Conservation (phyloP, 768 basidiomycete genomes). For the Suillus alpinus region DNA sequence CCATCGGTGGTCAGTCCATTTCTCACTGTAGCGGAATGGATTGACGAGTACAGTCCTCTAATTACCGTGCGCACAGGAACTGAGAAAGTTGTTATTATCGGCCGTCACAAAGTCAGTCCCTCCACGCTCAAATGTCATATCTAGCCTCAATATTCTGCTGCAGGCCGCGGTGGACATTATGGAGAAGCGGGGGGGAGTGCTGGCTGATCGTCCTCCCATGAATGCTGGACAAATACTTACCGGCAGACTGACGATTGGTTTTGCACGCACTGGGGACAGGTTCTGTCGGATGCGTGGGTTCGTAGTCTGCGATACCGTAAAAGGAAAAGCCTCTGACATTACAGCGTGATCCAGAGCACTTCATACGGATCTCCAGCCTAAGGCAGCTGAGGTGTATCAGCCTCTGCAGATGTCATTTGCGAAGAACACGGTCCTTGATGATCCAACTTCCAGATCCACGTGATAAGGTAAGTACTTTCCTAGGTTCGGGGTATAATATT, state of each 20-base stretch:
- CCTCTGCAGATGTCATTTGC: background rate
- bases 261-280: background rate
- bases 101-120: background rate
- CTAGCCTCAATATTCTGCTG: background rate
- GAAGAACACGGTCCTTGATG: background rate
- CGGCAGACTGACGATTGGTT: background rate
- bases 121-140: background rate
- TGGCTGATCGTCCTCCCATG: background rate
- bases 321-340: background rate
- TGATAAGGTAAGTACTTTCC: background rate
- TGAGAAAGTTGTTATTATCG: background rate
- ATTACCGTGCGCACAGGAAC: background rate
- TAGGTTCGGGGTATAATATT: background rate
- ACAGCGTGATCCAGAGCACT: background rate
- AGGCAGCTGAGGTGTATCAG: background rate
- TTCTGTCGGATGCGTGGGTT: background rate
- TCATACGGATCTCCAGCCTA: background rate
- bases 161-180: background rate
- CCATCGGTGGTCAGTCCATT: background rate
- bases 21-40: background rate
- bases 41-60: background rate
- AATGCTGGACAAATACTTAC: background rate
- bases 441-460: background rate
- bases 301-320: background rate
- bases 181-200: background rate